Base-by-base conservation (phyloP, 306 rosid species). In the Trifolium subterraneum region DNA sequence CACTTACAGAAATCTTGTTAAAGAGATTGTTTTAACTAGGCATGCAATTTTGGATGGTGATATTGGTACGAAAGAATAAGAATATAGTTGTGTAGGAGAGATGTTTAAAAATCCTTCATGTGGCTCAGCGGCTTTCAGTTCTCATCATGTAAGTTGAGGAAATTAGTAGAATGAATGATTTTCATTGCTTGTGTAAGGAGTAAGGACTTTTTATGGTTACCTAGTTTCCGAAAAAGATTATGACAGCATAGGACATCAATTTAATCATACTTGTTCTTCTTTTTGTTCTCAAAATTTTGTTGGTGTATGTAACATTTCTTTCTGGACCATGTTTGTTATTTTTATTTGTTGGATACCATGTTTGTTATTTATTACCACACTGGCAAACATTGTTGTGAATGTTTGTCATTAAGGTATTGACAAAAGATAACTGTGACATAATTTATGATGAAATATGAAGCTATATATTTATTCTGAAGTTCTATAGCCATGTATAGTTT, bases 31-130 rank as follows among this genome's bases (percentile, higher is more conserved):
- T 64, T 83, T 94, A 84, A 90, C 88, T 6, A 88, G 98, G 79
- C 98, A 90, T 79, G 97, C 90, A 65, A 85, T 91, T 85, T 79
- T 94, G 88, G 98, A 94, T 25, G 96, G 96, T 74, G 98, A 90
- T n/a, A 87, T 94, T 78, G 86, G 84, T 59, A 64, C 52, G 16
- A 60, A 72, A 39, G 78, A 6, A 52, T 83, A 66, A 84, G 60
- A 39, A 68, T 73, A 25, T 70, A 56, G 69, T 73, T 71, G 2
- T 71, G 56, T 42, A 7, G 52, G 68, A 47, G 29, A 70, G 19
- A 58, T 39, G 74, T 29, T 72, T 55, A 82, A 29, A 29, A 29
- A 29, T 29, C 6, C 31, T 29, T 29, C 5, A 29, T 29, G 33
- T 29, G 33, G 33, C 33, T 29, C 33, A 29, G 33, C 33, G 1